These are phyloP conservation scores for Luffa aegyptiaca DNA, from an alignment of 306 rosid species.

Conservation along the genomic window DNA sequence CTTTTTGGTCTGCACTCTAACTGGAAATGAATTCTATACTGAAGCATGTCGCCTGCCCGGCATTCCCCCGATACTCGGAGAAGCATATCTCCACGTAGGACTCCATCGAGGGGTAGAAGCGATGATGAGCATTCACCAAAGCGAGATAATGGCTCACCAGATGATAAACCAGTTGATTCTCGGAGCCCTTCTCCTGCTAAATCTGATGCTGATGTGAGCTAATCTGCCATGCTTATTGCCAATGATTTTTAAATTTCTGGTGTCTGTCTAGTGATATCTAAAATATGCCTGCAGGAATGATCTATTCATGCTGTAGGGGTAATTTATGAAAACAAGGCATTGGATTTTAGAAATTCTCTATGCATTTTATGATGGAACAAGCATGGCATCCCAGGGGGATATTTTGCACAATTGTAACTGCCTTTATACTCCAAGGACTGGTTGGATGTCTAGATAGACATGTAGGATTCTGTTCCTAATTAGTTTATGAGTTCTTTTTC, in stretches of 20 bases:
- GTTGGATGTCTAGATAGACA: constrained; percentile 9
- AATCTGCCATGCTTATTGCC: neutral
- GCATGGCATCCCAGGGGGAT: neutral
- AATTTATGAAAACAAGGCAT: neutral
- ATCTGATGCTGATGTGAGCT: constrained; percentile 52
- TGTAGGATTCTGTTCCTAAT: neutral
- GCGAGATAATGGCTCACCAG: constrained; percentile 30
- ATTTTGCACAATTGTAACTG: constrained; percentile 11
- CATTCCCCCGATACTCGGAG: constrained; percentile 23
- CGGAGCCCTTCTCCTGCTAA: constrained; percentile 45
- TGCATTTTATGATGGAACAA: neutral
- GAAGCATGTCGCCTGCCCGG: constrained; percentile 39
- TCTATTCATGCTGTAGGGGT: neutral
- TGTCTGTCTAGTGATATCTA: neutral
- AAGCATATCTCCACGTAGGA: constrained; percentile 15
- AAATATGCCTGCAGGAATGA: constrained; percentile 9
- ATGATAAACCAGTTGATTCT: constrained; percentile 30
- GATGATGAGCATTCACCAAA: constrained; percentile 34
- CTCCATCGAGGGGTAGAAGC: constrained; percentile 29
- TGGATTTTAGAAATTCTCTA: neutral
- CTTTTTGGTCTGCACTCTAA: constrained; percentile 13
- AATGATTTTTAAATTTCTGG: neutral
- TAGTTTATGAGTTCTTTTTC: neutral
- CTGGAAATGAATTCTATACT: constrained; percentile 8
- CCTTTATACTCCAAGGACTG: neutral